phyloP scores from a whole-genome alignment of 805 yeast genomes.

The Saccharomycodes ludwigii region DNA sequence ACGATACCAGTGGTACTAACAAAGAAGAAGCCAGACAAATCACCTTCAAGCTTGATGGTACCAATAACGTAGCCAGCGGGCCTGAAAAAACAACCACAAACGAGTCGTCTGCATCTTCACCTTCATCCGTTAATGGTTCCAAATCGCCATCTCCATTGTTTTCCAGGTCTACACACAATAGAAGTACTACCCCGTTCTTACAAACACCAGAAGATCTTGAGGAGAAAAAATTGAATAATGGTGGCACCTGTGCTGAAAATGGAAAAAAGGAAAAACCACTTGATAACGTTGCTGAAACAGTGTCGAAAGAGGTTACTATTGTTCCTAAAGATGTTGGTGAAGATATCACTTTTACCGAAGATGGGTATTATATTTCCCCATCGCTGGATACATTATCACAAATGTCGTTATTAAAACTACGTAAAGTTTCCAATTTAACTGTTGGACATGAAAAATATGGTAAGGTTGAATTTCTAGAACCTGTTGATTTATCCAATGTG shows the following conservation, averaged over 20 bases:
- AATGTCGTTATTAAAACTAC: constrained; percentile 50
- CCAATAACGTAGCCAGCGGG: background rate
- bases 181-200: too few species aligned
- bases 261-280: background rate
- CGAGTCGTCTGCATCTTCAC: background rate
- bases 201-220: too few species aligned
- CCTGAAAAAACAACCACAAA: background rate
- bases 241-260: background rate
- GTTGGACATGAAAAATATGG: constrained; percentile 74
- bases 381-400: constrained; percentile 47
- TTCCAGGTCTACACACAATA: too few species aligned
- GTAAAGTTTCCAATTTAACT: constrained; percentile 47
- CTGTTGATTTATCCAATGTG: constrained; percentile 71
- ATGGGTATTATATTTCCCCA: constrained; percentile 86
- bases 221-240: too few species aligned
- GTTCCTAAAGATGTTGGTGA: constrained; percentile 21
- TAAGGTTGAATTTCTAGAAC: constrained; percentile 57
- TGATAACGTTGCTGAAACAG: background rate
- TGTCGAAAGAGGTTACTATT: background rate
- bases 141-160: too few species aligned
- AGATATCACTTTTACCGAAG: constrained; percentile 39
- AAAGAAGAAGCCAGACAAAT: constrained; percentile 3
- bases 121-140: background rate
- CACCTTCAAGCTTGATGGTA: constrained; percentile 1
- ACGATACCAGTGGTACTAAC: constrained; percentile 4